Evolutionary conservation across 495 filamentous ascomycete species (phyloP).

Genomic region (Aspergillus taichungensis): DNA sequence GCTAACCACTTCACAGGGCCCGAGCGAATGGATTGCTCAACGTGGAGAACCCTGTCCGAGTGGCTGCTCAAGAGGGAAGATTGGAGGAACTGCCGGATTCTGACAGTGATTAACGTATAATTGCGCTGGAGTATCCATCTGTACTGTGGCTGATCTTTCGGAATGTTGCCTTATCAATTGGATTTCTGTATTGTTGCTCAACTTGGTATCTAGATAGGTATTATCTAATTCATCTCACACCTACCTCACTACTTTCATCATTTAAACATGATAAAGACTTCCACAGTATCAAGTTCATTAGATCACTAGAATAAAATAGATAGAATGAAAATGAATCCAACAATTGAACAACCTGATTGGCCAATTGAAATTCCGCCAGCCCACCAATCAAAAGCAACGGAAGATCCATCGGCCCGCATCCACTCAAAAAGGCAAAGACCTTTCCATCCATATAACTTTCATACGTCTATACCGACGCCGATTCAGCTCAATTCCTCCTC

Average conservation of each 20-base stretch:
- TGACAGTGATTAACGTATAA: slow-evolving; percentile 27
- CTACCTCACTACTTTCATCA: too few relatives aligned
- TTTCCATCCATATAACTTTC: background rate
- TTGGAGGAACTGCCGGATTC: slow-evolving; percentile 59
- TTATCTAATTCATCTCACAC: too few relatives aligned
- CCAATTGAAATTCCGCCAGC: too few relatives aligned
- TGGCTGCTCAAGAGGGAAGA: slow-evolving; percentile 66
- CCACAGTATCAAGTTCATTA: too few relatives aligned
- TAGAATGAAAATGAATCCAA: too few relatives aligned
- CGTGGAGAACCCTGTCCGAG: slow-evolving; percentile 76
- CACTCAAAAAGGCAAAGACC: slow-evolving; percentile 7
- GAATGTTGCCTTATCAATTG: too few relatives aligned
- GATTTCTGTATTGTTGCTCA: too few relatives aligned
- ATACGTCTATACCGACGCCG: slow-evolving; percentile 1
- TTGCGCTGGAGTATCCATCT: background rate
- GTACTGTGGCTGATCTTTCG: too few relatives aligned
- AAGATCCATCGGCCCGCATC: slow-evolving; percentile 18
- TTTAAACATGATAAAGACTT: too few relatives aligned
- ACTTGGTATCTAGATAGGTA: too few relatives aligned
- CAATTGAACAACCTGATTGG: too few relatives aligned
- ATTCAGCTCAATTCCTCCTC: slow-evolving; percentile 2
- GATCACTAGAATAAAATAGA: too few relatives aligned
- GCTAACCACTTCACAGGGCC: slow-evolving; percentile 43
- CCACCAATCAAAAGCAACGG: slow-evolving; percentile 1
- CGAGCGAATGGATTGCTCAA: slow-evolving; percentile 75